Evolutionary conservation across 495 filamentous ascomycete species (phyloP).

Genomic region (Neurospora sp.): DNA sequence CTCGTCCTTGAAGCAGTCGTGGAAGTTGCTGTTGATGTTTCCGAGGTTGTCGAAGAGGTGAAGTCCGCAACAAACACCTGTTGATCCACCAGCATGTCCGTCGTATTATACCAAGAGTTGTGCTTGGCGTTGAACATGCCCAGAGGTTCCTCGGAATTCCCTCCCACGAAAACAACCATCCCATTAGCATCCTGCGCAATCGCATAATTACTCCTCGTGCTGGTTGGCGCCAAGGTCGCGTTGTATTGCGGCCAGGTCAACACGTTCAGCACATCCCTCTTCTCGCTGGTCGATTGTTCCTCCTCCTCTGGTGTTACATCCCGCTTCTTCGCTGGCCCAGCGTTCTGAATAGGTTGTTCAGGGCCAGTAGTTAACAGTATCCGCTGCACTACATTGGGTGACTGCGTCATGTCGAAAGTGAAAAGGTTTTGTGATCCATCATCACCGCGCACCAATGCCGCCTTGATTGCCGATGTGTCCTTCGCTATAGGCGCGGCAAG

Average conservation of each 20-base stretch:
- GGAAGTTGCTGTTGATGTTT: slow-evolving; percentile 32
- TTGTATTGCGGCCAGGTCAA: slow-evolving; percentile 74
- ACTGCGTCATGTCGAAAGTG: slow-evolving; percentile 63
- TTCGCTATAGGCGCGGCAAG: slow-evolving; percentile 49
- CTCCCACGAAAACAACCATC: slow-evolving; percentile 69
- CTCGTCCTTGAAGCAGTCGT: slow-evolving; percentile 10
- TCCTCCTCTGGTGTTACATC: slow-evolving; percentile 11
- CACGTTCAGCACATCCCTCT: slow-evolving; percentile 31
- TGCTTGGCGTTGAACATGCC: slow-evolving; percentile 70
- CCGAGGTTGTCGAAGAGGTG: slow-evolving; percentile 27
- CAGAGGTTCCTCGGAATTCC: slow-evolving; percentile 53
- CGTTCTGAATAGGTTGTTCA: slow-evolving; percentile 35
- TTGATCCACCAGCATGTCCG: slow-evolving; percentile 47
- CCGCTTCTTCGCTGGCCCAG: slow-evolving; percentile 23
- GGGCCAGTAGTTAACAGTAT: slow-evolving; percentile 41
- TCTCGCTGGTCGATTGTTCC: slow-evolving; percentile 22
- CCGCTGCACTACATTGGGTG: slow-evolving; percentile 68
- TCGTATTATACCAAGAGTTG: slow-evolving; percentile 77
- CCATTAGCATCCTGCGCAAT: slow-evolving; percentile 43
- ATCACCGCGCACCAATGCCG: slow-evolving; percentile 53
- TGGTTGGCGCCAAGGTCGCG: slow-evolving; percentile 54
- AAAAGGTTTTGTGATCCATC: slow-evolving; percentile 80
- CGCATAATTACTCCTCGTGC: slow-evolving; percentile 37
- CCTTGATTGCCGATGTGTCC: slow-evolving; percentile 41
- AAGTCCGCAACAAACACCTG: slow-evolving; percentile 23